Evolutionary conservation across 306 rosid species (phyloP).

Genomic region (Erythrophleum fordii): DNA sequence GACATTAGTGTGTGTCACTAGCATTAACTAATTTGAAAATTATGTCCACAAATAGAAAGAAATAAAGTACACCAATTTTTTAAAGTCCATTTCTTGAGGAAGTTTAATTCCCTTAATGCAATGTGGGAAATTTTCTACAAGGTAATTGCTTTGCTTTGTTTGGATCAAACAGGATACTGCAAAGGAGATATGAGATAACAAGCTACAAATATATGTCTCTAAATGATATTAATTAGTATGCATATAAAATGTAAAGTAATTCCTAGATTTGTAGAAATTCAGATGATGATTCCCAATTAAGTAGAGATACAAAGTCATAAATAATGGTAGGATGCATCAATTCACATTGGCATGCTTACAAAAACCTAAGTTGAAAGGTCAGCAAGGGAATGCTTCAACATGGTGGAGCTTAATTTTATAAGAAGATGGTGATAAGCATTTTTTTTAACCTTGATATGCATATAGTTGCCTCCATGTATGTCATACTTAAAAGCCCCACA

Average conservation of each 20-base stretch:
- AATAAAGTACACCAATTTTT: not conserved
- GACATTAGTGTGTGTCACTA: not conserved
- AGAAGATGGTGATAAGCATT: constrained; percentile 12
- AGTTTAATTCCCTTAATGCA: not conserved
- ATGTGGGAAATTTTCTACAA: not conserved
- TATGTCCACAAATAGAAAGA: not conserved
- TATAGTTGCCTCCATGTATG: not conserved
- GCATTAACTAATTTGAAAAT: constrained; percentile 19
- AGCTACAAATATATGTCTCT: not conserved
- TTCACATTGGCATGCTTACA: constrained; percentile 8
- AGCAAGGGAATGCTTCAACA: constrained; percentile 23
- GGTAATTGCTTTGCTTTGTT: not conserved
- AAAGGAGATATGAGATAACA: constrained; percentile 7
- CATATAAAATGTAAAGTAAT: constrained; percentile 1
- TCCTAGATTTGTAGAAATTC: constrained; percentile 2
- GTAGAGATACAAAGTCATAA: not conserved
- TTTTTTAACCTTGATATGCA: not conserved
- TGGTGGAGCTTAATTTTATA: constrained; percentile 4
- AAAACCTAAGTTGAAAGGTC: constrained; percentile 13
- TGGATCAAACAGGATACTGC: not conserved
- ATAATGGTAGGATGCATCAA: constrained; percentile 10
- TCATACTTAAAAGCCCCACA: constrained; percentile 1
- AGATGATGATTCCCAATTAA: not conserved
- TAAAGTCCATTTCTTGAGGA: not conserved
- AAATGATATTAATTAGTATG: not conserved